Conservation (phyloP, 495 filamentous ascomycete genomes). For the Podospora sp. region DNA sequence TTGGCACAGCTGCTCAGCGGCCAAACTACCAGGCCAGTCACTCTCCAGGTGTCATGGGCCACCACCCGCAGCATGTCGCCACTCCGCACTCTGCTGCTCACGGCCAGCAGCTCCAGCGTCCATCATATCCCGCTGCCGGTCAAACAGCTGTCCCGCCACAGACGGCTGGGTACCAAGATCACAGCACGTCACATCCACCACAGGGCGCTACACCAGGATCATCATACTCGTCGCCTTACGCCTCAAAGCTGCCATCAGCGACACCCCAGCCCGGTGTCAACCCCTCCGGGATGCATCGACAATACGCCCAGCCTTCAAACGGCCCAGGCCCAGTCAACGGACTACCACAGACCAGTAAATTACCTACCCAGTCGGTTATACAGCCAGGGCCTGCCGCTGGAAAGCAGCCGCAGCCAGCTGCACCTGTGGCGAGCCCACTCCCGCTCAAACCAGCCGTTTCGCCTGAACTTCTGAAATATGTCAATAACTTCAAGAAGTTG, state of each 20-base stretch:
- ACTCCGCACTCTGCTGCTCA: neutral
- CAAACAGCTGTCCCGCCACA: slow-evolving; percentile 29
- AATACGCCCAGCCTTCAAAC: slow-evolving; percentile 18
- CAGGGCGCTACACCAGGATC: slow-evolving; percentile 37
- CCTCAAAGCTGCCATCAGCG: slow-evolving; percentile 34
- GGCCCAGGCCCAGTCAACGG: slow-evolving; percentile 27
- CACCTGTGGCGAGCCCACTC: slow-evolving; percentile 13
- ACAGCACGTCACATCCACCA: slow-evolving; percentile 33
- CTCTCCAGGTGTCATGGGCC: slow-evolving; percentile 35
- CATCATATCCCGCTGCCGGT: slow-evolving; percentile 17
- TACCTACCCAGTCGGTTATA: slow-evolving; percentile 16
- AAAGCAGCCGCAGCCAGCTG: slow-evolving; percentile 21
- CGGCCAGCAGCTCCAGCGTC: slow-evolving; percentile 25
- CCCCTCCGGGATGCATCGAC: slow-evolving; percentile 26
- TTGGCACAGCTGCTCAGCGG: slow-evolving; percentile 31
- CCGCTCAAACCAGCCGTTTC: slow-evolving; percentile 34
- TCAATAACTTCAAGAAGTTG: slow-evolving; percentile 36
- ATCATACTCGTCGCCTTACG: slow-evolving; percentile 50
- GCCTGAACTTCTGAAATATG: slow-evolving; percentile 29
- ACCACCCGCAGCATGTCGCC: slow-evolving; percentile 23
- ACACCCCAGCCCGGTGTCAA: slow-evolving; percentile 23
- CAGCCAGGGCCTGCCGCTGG: slow-evolving; percentile 2
- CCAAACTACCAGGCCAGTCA: slow-evolving; percentile 22
- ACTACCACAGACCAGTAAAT: slow-evolving; percentile 20
- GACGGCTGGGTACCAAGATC: slow-evolving; percentile 36